These are phyloP conservation scores for Peronospora tabacina DNA, from an alignment of 352 stramenopile species.

Conservation along the genomic window DNA sequence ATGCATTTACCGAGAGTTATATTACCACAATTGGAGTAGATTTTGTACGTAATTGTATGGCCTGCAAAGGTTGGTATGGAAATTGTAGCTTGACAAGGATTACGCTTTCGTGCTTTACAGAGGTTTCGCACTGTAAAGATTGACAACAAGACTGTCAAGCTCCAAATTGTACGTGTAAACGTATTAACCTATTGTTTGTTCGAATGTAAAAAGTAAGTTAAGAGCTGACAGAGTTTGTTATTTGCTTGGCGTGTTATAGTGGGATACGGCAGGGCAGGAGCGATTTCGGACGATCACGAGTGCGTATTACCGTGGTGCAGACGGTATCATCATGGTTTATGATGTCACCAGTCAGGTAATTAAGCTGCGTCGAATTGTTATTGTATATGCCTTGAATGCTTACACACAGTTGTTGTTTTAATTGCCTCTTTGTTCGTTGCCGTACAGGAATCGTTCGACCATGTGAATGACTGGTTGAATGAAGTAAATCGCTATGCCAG, in stretches of 20 bases:
- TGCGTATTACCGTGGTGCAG: constrained; percentile 96
- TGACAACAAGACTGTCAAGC: constrained; percentile 97
- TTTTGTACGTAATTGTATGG: constrained; percentile 67
- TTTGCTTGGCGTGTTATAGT: constrained; percentile 38
- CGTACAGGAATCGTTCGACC: constrained; percentile 95
- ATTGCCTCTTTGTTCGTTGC: neutral
- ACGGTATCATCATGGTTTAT: constrained; percentile 98
- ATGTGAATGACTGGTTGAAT: constrained; percentile 99
- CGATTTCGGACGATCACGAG: constrained; percentile 98
- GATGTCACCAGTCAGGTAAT: constrained; percentile 93
- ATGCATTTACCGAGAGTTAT: constrained; percentile 98
- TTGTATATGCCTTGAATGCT: neutral
- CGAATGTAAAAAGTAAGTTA: neutral
- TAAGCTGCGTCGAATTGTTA: neutral
- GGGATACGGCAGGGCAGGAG: constrained; percentile 98
- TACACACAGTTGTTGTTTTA: neutral
- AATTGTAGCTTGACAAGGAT: constrained; percentile 1
- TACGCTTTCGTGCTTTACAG: constrained; percentile 27
- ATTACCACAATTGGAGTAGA: constrained; percentile 94
- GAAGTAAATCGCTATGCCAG: constrained; percentile 98
- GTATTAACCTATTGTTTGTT: neutral
- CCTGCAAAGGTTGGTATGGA: neutral
- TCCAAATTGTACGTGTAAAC: constrained; percentile 89
- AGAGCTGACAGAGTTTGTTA: constrained; percentile 1
- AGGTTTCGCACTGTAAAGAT: constrained; percentile 96